Evolutionary conservation across 2,329 filamentous ascomycete species (phyloP).

Genomic region (Hypoxylon sp.): DNA sequence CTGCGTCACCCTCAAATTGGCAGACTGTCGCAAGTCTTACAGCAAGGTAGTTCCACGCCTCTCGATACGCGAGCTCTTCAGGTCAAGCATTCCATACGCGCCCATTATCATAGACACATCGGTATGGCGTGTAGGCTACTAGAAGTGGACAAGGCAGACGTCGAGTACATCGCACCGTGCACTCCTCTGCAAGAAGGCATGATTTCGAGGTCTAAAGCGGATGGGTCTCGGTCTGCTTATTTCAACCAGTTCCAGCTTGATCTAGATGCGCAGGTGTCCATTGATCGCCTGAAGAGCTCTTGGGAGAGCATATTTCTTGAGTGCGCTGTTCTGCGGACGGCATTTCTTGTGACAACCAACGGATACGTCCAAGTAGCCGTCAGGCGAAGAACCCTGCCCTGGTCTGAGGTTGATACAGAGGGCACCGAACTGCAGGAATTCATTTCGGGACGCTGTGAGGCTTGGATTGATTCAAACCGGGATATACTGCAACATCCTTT

Average conservation of each 20-base stretch:
- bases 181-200: constrained; percentile 89
- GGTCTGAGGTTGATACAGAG: constrained; percentile 50
- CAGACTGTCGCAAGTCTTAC: constrained; percentile 54
- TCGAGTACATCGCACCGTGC: constrained; percentile 82
- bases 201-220: constrained; percentile 70
- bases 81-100: constrained; percentile 67
- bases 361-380: constrained; percentile 79
- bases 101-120: constrained; percentile 69
- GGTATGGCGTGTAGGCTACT: constrained; percentile 62
- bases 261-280: constrained; percentile 56
- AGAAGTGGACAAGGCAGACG: constrained; percentile 55
- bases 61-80: constrained; percentile 50
- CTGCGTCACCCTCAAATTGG: constrained; percentile 66
- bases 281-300: constrained; percentile 58
- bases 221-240: constrained; percentile 67
- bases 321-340: constrained; percentile 74
- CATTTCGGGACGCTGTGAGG: constrained; percentile 48
- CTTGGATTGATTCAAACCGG: constrained; percentile 64
- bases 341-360: constrained; percentile 75
- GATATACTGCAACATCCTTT: constrained; percentile 60
- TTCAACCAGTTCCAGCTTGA: constrained; percentile 77
- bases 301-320: constrained; percentile 63
- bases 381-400: constrained; percentile 52
- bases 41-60: constrained; percentile 19
- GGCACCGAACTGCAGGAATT: constrained; percentile 44